phyloP scores from a whole-genome alignment of 73 alveolate species.

The Paramecium bursaria region DNA sequence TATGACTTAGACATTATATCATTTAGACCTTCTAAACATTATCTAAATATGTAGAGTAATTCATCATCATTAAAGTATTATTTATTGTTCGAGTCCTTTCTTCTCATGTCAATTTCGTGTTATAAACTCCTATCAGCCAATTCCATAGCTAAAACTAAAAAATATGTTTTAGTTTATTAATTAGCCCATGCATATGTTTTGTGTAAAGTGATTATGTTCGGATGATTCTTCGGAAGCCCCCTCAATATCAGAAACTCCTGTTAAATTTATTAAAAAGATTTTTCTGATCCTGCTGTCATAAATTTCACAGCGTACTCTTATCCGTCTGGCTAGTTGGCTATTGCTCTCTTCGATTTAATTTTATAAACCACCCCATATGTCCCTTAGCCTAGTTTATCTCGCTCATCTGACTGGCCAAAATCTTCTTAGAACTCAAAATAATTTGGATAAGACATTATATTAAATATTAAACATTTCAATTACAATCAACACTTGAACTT shows the following conservation, averaged over 20 bases:
- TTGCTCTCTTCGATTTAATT: slow-evolving; percentile 10
- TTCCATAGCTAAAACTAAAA: slow-evolving; percentile 41
- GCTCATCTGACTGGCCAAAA: slow-evolving; percentile 22
- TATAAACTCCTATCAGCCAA: slow-evolving; percentile 16
- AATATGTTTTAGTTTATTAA: slow-evolving; percentile 10
- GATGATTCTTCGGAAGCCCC: slow-evolving; percentile 16
- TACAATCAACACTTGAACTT: slow-evolving; percentile 13
- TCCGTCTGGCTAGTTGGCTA: not conserved
- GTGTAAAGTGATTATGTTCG: slow-evolving; percentile 5
- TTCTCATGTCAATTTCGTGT: slow-evolving; percentile 21
- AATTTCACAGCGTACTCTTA: slow-evolving; percentile 19
- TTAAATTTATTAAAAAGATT: slow-evolving; percentile 4
- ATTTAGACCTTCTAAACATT: slow-evolving; percentile 6
- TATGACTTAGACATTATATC: not conserved
- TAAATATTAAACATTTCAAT: not conserved
- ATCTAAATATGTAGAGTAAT: not conserved
- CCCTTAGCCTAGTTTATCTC: slow-evolving; percentile 41
- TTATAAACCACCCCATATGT: slow-evolving; percentile 52
- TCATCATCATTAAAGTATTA: not conserved
- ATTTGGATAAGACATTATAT: slow-evolving; percentile 33
- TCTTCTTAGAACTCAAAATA: not conserved
- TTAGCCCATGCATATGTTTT: slow-evolving; percentile 60
- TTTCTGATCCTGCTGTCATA: slow-evolving; percentile 40
- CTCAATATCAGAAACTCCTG: slow-evolving; percentile 20
- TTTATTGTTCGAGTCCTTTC: not conserved